A percentile compares a stretch with the other conserved stretches of the same genome.
phyloP scores from a whole-genome alignment of 2,329 filamentous ascomycete genomes.

The Cladophialophora yegresii region DNA sequence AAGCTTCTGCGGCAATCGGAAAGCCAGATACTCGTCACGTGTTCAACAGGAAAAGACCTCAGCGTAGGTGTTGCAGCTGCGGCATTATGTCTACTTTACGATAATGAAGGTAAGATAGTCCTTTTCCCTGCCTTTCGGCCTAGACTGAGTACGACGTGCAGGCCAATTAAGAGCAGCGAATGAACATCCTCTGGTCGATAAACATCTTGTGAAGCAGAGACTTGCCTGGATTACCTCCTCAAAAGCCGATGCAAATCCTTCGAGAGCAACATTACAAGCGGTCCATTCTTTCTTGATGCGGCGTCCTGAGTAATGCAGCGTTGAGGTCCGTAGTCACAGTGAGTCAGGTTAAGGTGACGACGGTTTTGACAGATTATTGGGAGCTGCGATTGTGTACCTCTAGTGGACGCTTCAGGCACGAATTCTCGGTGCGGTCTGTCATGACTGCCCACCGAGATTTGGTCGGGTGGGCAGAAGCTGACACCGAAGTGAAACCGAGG shows the following conservation, averaged over 20 bases:
- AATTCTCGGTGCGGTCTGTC: background rate
- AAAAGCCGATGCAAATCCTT: slow-evolving; percentile 79
- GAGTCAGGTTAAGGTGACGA: background rate
- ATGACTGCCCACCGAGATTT: background rate
- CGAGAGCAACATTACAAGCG: slow-evolving; percentile 80
- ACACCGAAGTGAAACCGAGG: too few species aligned
- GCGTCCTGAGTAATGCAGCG: slow-evolving; percentile 38
- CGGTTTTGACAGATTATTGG: background rate
- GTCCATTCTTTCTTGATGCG: slow-evolving; percentile 87
- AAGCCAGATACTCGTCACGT: slow-evolving; percentile 61
- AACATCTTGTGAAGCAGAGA: slow-evolving; percentile 72
- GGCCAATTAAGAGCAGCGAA: slow-evolving; percentile 21
- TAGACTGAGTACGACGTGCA: slow-evolving; percentile 14
- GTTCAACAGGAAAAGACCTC: slow-evolving; percentile 76
- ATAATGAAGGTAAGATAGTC: slow-evolving; percentile 58
- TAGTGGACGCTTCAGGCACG: too few species aligned
- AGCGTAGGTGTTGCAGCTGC: slow-evolving; percentile 76
- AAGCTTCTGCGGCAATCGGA: slow-evolving; percentile 40
- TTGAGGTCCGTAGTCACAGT: background rate
- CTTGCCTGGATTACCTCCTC: slow-evolving; percentile 80
- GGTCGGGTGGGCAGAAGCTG: too few species aligned
- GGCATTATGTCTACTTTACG: slow-evolving; percentile 71
- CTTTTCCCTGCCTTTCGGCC: background rate
- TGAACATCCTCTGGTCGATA: slow-evolving; percentile 57
- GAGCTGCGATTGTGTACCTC: background rate